Percentiles rank a stretch among this genome's conserved stretches.
phyloP scores from a whole-genome alignment of 1,284 basidiomycete genomes.

The Boletellus deceptivus region DNA sequence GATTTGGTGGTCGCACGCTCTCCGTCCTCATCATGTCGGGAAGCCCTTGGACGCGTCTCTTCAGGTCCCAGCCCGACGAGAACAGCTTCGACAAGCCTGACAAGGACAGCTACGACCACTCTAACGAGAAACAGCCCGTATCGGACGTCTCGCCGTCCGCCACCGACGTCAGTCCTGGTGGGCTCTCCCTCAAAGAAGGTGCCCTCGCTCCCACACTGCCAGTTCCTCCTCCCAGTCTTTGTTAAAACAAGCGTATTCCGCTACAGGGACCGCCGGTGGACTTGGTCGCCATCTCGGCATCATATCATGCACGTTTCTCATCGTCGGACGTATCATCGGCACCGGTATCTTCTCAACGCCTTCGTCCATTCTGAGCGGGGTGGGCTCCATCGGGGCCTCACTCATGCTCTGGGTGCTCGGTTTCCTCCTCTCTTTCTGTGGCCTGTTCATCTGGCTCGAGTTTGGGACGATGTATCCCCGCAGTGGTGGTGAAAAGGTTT shows the following conservation, averaged over 20 bases:
- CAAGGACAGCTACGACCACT: not conserved
- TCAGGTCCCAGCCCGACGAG: not conserved
- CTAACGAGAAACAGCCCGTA: not conserved
- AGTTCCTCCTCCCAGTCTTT: not conserved
- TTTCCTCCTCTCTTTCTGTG: slow-evolving; percentile 49
- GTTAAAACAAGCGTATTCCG: not conserved
- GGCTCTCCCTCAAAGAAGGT: slow-evolving; percentile 30
- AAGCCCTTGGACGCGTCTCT: not conserved
- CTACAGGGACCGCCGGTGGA: slow-evolving; percentile 43
- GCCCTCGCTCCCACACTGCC: not conserved
- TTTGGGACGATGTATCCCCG: slow-evolving; percentile 53
- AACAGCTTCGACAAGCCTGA: too few species aligned
- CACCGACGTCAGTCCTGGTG: slow-evolving; percentile 16
- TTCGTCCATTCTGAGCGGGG: slow-evolving; percentile 50
- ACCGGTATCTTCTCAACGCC: slow-evolving; percentile 66
- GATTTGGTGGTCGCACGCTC: too few species aligned
- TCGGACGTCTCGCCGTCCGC: not conserved
- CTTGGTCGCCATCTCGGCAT: slow-evolving; percentile 52
- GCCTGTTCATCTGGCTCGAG: slow-evolving; percentile 56
- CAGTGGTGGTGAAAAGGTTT: slow-evolving; percentile 59
- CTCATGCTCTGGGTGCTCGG: slow-evolving; percentile 59
- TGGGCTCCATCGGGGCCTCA: slow-evolving; percentile 52
- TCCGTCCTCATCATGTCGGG: slow-evolving; percentile 7
- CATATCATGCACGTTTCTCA: slow-evolving; percentile 49
- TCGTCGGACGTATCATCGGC: slow-evolving; percentile 54